A percentile compares a stretch with the other conserved stretches of the same genome.
Conservation (phyloP, 1,284 basidiomycete species). For the Jaminaea rosea region DNA sequence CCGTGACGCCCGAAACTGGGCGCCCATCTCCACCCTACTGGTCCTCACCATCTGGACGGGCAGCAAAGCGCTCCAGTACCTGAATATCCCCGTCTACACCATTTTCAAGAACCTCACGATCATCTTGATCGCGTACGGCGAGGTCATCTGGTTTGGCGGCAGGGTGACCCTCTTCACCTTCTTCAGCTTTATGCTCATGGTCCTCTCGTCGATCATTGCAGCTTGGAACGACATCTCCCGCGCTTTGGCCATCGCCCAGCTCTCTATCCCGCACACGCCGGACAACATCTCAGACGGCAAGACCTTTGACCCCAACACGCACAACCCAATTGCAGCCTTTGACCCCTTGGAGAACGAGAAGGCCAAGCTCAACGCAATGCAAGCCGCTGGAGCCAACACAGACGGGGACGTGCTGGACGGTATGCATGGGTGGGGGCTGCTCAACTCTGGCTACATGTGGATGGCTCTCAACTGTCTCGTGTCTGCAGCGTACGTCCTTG, state of each 20-base stretch:
- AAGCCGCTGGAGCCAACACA: slow-evolving; percentile 14
- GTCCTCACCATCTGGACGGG: slow-evolving; percentile 96
- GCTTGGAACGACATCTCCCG: slow-evolving; percentile 77
- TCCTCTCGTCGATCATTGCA: slow-evolving; percentile 89
- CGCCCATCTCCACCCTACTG: slow-evolving; percentile 83
- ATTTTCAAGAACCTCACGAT: slow-evolving; percentile 99
- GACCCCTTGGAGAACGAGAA: slow-evolving; percentile 25
- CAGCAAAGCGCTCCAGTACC: slow-evolving; percentile 68
- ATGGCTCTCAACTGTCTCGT: slow-evolving; percentile 86
- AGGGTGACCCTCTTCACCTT: slow-evolving; percentile 78
- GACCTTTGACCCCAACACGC: slow-evolving; percentile 15
- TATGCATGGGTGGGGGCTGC: slow-evolving; percentile 22
- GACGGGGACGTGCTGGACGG: slow-evolving; percentile 25
- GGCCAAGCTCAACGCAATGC: slow-evolving; percentile 16
- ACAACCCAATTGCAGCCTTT: slow-evolving; percentile 11
- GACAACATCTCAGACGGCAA: slow-evolving; percentile 23
- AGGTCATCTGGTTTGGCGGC: slow-evolving; percentile 93
- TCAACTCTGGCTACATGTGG: slow-evolving; percentile 73
- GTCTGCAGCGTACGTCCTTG: slow-evolving; percentile 84
- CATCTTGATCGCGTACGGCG: slow-evolving; percentile 95
- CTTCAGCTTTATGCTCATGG: slow-evolving; percentile 87
- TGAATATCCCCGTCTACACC: slow-evolving; percentile 52
- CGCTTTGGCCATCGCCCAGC: slow-evolving; percentile 47
- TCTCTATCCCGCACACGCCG: slow-evolving; percentile 32
- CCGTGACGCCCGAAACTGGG: slow-evolving; percentile 83